Base-by-base conservation (phyloP, 2,329 filamentous ascomycete species). In the Penicillium italicum region DNA sequence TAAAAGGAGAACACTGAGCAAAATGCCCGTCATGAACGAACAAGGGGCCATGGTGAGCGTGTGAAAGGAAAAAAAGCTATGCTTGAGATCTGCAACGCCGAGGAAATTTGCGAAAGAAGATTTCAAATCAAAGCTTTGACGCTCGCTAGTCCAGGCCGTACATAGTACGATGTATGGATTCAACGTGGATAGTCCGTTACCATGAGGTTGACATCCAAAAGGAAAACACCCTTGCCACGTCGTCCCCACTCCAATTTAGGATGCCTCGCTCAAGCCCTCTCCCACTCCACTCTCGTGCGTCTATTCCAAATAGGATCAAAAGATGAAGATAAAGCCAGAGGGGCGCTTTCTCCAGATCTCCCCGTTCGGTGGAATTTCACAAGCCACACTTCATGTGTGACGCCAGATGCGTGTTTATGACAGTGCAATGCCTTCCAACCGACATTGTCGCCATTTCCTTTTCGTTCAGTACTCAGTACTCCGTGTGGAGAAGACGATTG, bases 1-100 rank as follows among this genome's bases (percentile, higher is more conserved):
- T 12, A 65, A 50, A n/a, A 58, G 50, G 12, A 68, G 50, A 2
- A 58, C 58, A 14, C 52, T 40, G 31, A 67, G 20, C 22, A 58
- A 22, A 36, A 56, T 30, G 28, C 54, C 51, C 16, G 49, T 18
- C 6, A 59, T 18, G 1, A 50, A 31, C 12, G 55, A 59, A 34
- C 37, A 40, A 50, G 57, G 40, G 41, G 54, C 31, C 59, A 59
- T 56, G 18, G 9, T 51, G 51, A 50, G 36, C 48, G 7, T 24
- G n/a, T 24, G 10, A 16, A 43, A 5, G 22, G 18, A 7, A 43
- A 18, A 37, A 37, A 45, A 30, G n/a, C 22, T 36, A 33, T 9
- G 20, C 12, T n/a, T 4, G n/a, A 20, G 6, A 36, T 41, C 5
- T 16, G 18, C 14, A 26, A 36, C 14, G 28, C 12, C 3, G 11